phyloP scores from a whole-genome alignment of 1,284 basidiomycete species.

The Ustilago curta region DNA sequence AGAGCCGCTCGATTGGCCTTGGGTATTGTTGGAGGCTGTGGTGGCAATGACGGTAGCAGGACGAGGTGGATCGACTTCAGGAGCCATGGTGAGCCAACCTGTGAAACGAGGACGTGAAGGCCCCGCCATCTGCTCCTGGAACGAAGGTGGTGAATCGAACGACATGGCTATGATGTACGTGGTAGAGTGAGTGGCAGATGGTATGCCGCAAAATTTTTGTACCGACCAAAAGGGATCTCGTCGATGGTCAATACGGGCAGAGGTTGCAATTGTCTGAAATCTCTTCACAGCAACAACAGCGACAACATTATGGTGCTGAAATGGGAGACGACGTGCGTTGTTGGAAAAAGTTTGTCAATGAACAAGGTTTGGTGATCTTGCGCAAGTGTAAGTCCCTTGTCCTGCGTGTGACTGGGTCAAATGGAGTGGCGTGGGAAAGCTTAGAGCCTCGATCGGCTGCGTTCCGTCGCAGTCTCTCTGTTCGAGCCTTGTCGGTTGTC shows the following conservation, averaged over 20 bases:
- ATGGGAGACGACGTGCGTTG: not conserved
- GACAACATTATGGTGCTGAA: not conserved
- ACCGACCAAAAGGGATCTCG: not conserved
- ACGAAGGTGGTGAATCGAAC: slow-evolving; percentile 17
- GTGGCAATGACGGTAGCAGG: not conserved
- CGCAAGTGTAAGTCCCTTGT: not conserved
- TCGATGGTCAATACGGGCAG: not conserved
- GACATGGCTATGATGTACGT: slow-evolving; percentile 17
- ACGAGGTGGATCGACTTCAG: slow-evolving; percentile 39
- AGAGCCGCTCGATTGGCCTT: slow-evolving; percentile 11
- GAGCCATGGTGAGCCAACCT: slow-evolving; percentile 63
- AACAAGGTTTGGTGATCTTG: not conserved
- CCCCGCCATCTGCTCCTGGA: slow-evolving; percentile 43
- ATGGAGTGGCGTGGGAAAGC: slow-evolving; percentile 1
- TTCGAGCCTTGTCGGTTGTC: slow-evolving; percentile 7
- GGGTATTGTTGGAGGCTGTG: slow-evolving; percentile 4
- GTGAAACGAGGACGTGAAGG: slow-evolving; percentile 47
- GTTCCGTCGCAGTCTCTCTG: not conserved
- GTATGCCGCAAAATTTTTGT: not conserved
- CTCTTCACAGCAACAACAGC: not conserved
- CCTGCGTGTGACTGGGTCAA: not conserved
- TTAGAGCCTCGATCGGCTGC: slow-evolving; percentile 2
- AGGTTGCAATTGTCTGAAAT: not conserved
- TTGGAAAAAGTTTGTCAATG: not conserved
- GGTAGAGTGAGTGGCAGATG: not conserved